Base-by-base conservation (phyloP, 257 asterid genomes). In the Prunella vulgaris region DNA sequence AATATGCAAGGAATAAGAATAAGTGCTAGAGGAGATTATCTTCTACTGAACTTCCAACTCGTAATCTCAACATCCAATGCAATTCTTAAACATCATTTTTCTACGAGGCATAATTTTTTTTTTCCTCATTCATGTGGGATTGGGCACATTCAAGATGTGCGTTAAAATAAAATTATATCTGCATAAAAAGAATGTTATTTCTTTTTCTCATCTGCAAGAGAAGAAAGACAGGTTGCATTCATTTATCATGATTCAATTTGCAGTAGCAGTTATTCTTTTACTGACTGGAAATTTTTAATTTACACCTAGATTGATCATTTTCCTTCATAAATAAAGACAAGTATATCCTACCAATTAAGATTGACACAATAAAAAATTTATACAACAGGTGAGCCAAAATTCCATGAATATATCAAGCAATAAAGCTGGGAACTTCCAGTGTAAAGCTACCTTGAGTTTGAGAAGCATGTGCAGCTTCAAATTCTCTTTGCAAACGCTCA, bases 401-500 rank as follows among this genome's bases (percentile, higher is more conserved):
- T 8, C 46, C 71, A 74, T 9, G 6, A 65, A 60, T 10, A 65
- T 66, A 67, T 64, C 15, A 62, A 22, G 53, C 42, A 57, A 75
- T 27, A 48, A 33, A 42, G 60, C 27, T 21, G 51, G 62, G 51
- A 30, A 21, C 25, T 46, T 32, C 15, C 15, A 64, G 27, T 30
- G 48, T 27, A 54, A 71, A 68, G 35, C 66, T 82, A 94, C 99
- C 99, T 91, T 86, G 95, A 59, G 93, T 86, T 78, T 91, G 97
- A 80, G 93, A 86, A 72, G 92, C 90, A 33, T 86, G 92, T 2
- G 96, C 96, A 71, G 85, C 88, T 78, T 89, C 93, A 82, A 94
- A 94, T 78, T 91, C 99, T 77, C 85, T 86, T 65, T 87, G 95
- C 80, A 94, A 63, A 59, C 97, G 96, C 82, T 89, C 95, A 78